Conservation (phyloP, 2,329 filamentous ascomycete species). For the Geosmithia morbida region DNA sequence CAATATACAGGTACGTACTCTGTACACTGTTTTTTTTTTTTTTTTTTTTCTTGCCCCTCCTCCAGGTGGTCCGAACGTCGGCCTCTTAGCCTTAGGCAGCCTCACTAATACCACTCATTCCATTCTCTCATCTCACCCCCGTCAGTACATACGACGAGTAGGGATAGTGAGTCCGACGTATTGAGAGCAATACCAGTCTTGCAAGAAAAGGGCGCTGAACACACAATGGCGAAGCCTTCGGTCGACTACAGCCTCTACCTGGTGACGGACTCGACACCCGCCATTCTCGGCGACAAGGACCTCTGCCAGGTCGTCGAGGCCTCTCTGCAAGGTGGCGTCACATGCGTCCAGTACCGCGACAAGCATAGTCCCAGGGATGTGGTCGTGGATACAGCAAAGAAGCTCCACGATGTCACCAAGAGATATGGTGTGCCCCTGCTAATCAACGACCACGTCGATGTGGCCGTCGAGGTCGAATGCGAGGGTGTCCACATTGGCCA, state of each 20-base stretch:
- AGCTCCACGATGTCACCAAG: constrained; percentile 57
- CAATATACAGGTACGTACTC: too few species aligned
- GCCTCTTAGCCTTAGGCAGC: neutral
- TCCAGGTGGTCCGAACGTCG: neutral
- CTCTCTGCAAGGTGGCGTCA: constrained; percentile 67
- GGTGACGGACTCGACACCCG: constrained; percentile 83
- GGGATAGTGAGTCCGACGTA: neutral
- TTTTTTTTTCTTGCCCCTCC: neutral
- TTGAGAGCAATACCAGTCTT: neutral
- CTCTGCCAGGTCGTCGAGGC: constrained; percentile 60
- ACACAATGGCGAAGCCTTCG: constrained; percentile 18
- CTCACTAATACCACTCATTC: neutral
- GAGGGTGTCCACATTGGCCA: constrained; percentile 93
- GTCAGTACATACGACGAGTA: neutral
- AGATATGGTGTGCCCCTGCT: constrained; percentile 61
- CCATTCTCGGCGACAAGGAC: constrained; percentile 59
- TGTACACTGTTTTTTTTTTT: too few species aligned
- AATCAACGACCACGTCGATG: constrained; percentile 87
- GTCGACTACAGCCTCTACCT: constrained; percentile 76
- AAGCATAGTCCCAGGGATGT: constrained; percentile 64
- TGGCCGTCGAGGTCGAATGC: constrained; percentile 70
- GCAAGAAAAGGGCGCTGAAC: neutral
- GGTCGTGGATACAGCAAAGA: constrained; percentile 55
- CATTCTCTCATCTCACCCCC: neutral
- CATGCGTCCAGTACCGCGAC: constrained; percentile 81